Evolutionary conservation across 2,329 filamentous ascomycete species (phyloP).

Genomic region (Aspergillus bombycis): DNA sequence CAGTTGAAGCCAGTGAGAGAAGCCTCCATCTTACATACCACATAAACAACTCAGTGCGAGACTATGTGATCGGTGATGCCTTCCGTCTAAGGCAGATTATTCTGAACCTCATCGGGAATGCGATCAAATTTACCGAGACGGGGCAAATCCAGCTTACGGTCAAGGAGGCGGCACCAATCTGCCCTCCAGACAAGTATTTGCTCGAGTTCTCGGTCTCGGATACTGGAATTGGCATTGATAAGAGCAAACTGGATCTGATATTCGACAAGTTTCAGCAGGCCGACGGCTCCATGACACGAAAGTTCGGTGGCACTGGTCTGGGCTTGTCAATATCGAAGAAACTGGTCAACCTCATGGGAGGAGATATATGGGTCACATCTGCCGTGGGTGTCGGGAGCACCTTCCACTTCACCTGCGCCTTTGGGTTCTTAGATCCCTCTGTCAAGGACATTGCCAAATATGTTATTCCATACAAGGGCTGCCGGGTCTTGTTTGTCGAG

Average conservation of each 20-base stretch:
- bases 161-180: constrained; percentile 69
- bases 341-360: constrained; percentile 93
- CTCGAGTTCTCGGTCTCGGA: constrained; percentile 98
- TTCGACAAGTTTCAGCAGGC: constrained; percentile 99
- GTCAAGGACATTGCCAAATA: constrained; percentile 73
- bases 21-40: constrained; percentile 90
- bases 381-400: constrained; percentile 87
- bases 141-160: constrained; percentile 97
- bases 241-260: constrained; percentile 93
- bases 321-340: constrained; percentile 94
- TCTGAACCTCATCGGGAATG: constrained; percentile 94
- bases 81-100: constrained; percentile 97
- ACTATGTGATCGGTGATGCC: constrained; percentile 93
- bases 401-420: constrained; percentile 95
- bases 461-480: constrained; percentile 85
- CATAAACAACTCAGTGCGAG: constrained; percentile 89
- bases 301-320: constrained; percentile 92
- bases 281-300: constrained; percentile 92
- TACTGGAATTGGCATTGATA: constrained; percentile 94
- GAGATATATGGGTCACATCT: constrained; percentile 94
- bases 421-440: constrained; percentile 80
- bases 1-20: constrained; percentile 97
- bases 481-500: constrained; percentile 92
- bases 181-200: constrained; percentile 75
- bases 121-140: constrained; percentile 98